A percentile compares a stretch with the other conserved stretches of the same genome.
phyloP scores from a whole-genome alignment of 805 yeast genomes.

The Monosporozyma solicola region DNA sequence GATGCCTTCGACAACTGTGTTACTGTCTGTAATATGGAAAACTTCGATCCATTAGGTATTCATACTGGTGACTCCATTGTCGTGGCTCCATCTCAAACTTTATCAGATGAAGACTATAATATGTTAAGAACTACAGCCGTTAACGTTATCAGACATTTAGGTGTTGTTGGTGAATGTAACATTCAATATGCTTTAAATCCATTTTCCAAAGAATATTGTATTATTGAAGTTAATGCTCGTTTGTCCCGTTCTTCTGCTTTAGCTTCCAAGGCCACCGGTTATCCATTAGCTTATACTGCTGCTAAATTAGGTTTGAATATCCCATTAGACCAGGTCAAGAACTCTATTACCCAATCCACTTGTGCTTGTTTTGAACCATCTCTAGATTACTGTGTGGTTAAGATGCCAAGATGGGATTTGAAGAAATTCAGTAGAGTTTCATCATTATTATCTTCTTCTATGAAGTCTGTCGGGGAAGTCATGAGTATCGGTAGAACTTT shows the following conservation, averaged over 20 bases:
- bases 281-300: conserved; percentile 96
- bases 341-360: conserved; percentile 88
- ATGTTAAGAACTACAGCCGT: conserved; percentile 98
- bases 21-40: conserved; percentile 98
- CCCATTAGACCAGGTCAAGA: conserved; percentile 83
- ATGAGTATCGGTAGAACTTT: conserved; percentile 97
- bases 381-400: conserved; percentile 90
- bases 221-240: conserved; percentile 96
- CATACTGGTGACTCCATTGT: conserved; percentile 99
- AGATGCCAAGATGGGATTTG: conserved; percentile 98
- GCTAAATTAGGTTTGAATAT: conserved; percentile 92
- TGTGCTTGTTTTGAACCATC: conserved; percentile 98
- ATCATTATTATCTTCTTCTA: conserved; percentile 76
- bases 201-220: conserved; percentile 86
- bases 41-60: conserved; percentile 95
- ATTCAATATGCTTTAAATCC: conserved; percentile 96
- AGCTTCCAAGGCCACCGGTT: conserved; percentile 98
- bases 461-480: conserved; percentile 99
- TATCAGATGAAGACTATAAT: conserved; percentile 93
- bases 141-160: conserved; percentile 91
- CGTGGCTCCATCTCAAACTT: conserved; percentile 96
- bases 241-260: conserved; percentile 96
- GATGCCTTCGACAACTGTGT: conserved; percentile 96
- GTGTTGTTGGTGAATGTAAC: conserved; percentile 99
- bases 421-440: conserved; percentile 92